Evolutionary conservation across 441 rosid species (phyloP).

Genomic region (Populus trichocarpa): DNA sequence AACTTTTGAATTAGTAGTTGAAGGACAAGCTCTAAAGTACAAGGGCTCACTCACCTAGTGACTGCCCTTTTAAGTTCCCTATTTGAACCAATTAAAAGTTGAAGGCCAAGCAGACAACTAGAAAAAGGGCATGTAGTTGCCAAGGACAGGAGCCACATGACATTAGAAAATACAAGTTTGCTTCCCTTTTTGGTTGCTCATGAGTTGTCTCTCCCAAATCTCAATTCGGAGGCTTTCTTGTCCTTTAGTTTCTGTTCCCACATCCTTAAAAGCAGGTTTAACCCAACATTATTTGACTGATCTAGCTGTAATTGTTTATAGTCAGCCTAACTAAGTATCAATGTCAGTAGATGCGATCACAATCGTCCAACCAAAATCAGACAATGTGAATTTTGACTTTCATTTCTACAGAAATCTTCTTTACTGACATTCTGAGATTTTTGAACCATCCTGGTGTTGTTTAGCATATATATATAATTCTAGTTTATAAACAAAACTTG

Average conservation of each 20-base stretch:
- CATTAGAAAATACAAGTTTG: slow-evolving; percentile 32
- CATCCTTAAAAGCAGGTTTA: slow-evolving; percentile 46
- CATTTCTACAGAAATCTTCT: slow-evolving; percentile 24
- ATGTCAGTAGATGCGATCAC: slow-evolving; percentile 47
- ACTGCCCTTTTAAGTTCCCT: slow-evolving; percentile 8
- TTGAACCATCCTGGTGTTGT: slow-evolving; percentile 23
- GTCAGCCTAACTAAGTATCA: slow-evolving; percentile 43
- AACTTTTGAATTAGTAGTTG: slow-evolving; percentile 7
- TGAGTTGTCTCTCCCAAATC: slow-evolving; percentile 39
- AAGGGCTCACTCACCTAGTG: slow-evolving; percentile 7
- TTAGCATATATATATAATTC: slow-evolving; percentile 5
- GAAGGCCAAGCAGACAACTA: not conserved
- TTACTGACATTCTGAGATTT: slow-evolving; percentile 6
- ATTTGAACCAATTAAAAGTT: slow-evolving; percentile 4
- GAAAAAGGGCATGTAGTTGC: slow-evolving; percentile 7
- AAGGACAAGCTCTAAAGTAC: slow-evolving; percentile 22
- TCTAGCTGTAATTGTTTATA: slow-evolving; percentile 4
- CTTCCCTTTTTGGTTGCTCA: slow-evolving; percentile 43
- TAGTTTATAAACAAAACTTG: slow-evolving; percentile 33
- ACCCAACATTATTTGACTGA: slow-evolving; percentile 24
- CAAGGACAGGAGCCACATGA: slow-evolving; percentile 35
- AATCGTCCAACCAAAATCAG: slow-evolving; percentile 48
- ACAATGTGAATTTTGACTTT: slow-evolving; percentile 59
- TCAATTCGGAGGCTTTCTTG: slow-evolving; percentile 48
- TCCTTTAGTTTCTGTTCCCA: slow-evolving; percentile 49